Evolutionary conservation across 2,329 filamentous ascomycete genomes (phyloP).

Genomic region (Alternaria tenuissima): DNA sequence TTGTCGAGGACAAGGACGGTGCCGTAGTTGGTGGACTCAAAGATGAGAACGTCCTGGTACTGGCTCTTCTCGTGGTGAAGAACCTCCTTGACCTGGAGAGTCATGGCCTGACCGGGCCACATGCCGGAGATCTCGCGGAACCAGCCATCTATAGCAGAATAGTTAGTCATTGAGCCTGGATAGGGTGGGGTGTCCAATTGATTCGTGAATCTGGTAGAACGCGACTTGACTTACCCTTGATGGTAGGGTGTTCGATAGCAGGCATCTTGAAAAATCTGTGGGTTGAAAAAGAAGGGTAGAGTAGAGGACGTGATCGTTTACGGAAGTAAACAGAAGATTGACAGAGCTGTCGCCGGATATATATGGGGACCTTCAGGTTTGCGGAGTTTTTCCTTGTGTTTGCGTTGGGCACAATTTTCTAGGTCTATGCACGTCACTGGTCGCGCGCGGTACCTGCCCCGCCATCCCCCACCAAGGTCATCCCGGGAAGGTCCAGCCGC

Average conservation of each 20-base stretch:
- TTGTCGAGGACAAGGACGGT: slow-evolving; percentile 97
- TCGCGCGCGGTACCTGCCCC: slow-evolving; percentile 22
- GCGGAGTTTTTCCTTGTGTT: slow-evolving; percentile 25
- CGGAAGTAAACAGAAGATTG: slow-evolving; percentile 20
- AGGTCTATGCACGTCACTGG: slow-evolving; percentile 33
- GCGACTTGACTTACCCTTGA: slow-evolving; percentile 66
- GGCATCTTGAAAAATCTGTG: slow-evolving; percentile 61
- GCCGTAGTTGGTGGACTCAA: slow-evolving; percentile 97
- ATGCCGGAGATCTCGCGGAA: slow-evolving; percentile 99
- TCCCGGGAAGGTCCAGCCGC: slow-evolving; percentile 22
- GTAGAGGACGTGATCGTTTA: slow-evolving; percentile 8
- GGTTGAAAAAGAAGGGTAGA: slow-evolving; percentile 6
- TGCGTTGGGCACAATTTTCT: slow-evolving; percentile 23
- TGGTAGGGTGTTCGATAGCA: slow-evolving; percentile 76
- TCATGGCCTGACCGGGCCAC: slow-evolving; percentile 99
- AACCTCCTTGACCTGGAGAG: slow-evolving; percentile 86
- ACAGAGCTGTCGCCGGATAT: slow-evolving; percentile 24
- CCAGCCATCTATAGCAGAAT: slow-evolving; percentile 84
- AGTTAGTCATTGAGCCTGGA: not conserved
- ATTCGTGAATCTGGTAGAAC: not conserved
- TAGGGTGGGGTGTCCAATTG: not conserved
- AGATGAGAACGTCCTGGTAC: slow-evolving; percentile 99
- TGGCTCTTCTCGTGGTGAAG: slow-evolving; percentile 99
- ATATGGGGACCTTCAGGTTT: slow-evolving; percentile 35
- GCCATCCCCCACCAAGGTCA: slow-evolving; percentile 16